Percentiles rank a stretch among this genome's conserved stretches.
Evolutionary conservation across 1,139 yeast genomes (phyloP).

Genomic region (Kodamaea sp.): DNA sequence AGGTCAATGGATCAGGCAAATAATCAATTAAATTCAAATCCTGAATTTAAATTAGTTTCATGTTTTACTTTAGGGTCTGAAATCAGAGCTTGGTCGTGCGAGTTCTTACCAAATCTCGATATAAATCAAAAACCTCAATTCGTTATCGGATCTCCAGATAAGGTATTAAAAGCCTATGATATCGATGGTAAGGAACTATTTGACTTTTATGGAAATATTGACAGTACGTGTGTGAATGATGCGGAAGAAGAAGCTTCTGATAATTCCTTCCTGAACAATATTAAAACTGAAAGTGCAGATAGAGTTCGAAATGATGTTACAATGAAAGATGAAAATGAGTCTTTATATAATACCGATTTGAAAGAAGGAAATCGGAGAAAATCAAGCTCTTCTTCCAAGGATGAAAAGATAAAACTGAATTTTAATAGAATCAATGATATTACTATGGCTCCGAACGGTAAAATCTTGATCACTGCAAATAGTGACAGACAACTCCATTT

Average conservation of each 20-base stretch:
- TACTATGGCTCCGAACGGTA: conserved; percentile 60
- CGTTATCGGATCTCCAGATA: conserved; percentile 76
- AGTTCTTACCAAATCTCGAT: conserved; percentile 53
- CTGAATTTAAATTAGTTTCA: conserved; percentile 21
- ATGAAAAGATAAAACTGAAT: conserved; percentile 2
- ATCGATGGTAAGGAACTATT: conserved; percentile 40
- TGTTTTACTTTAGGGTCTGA: conserved; percentile 43
- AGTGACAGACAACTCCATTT: conserved; percentile 57
- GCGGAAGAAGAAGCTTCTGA: conserved; percentile 2
- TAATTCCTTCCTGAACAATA: conserved; percentile 8
- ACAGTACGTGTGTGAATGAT: conserved; percentile 11
- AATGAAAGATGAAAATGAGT: conserved; percentile 16
- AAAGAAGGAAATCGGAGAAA: conserved; percentile 5
- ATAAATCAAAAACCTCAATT: conserved; percentile 45
- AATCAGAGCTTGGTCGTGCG: conserved; percentile 60
- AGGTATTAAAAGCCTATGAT: conserved; percentile 61
- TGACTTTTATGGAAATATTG: conserved; percentile 43
- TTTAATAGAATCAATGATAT: conserved; percentile 63
- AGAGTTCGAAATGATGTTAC: conserved; percentile 12
- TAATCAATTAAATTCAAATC: neutral
- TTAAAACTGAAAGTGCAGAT: conserved; percentile 10
- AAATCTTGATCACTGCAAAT: conserved; percentile 58
- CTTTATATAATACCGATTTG: too few relatives aligned
- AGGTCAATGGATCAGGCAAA: conserved; percentile 20
- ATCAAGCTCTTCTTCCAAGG: conserved; percentile 1